phyloP scores from a whole-genome alignment of 2,329 filamentous ascomycete genomes.

The Curvularia spicifera region DNA sequence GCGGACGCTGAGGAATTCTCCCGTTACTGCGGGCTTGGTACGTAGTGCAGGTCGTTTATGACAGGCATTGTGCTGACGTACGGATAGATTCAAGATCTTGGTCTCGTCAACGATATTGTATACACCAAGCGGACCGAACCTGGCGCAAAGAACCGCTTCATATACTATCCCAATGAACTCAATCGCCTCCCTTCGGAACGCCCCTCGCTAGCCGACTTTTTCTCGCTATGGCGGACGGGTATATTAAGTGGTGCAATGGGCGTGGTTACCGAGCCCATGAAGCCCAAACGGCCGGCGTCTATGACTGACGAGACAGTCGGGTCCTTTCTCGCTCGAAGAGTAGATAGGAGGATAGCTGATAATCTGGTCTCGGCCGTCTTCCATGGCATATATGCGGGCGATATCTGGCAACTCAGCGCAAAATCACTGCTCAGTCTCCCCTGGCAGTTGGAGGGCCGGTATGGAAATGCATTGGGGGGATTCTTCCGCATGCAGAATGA shows the following conservation, averaged over 20 bases:
- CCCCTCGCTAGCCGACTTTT: constrained; percentile 38
- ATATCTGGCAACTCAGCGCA: constrained; percentile 80
- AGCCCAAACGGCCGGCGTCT: constrained; percentile 40
- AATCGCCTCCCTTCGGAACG: constrained; percentile 54
- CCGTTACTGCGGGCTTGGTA: constrained; percentile 75
- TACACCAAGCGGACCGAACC: constrained; percentile 59
- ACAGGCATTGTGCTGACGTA: constrained; percentile 13
- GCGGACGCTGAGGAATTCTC: constrained; percentile 73
- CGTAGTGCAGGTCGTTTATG: constrained; percentile 28
- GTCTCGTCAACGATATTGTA: constrained; percentile 63
- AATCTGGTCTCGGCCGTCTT: constrained; percentile 76
- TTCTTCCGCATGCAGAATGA: constrained; percentile 30
- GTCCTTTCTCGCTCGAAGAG: constrained; percentile 65
- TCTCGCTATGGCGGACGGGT: constrained; percentile 58
- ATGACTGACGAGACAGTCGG: constrained; percentile 74
- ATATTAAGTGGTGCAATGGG: constrained; percentile 59
- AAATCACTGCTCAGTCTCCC: constrained; percentile 64
- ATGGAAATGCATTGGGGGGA: constrained; percentile 42
- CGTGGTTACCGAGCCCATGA: constrained; percentile 48
- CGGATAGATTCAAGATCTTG: constrained; percentile 63
- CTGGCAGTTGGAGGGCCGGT: constrained; percentile 57
- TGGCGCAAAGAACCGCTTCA: constrained; percentile 70
- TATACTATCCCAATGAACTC: constrained; percentile 88
- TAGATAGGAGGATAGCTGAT: constrained; percentile 65
- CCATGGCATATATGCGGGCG: constrained; percentile 92